Evolutionary conservation across 768 basidiomycete species (phyloP), one percentile per base, ranked within the genome.

Genomic region (Pisolithus microcarpus): DNA sequence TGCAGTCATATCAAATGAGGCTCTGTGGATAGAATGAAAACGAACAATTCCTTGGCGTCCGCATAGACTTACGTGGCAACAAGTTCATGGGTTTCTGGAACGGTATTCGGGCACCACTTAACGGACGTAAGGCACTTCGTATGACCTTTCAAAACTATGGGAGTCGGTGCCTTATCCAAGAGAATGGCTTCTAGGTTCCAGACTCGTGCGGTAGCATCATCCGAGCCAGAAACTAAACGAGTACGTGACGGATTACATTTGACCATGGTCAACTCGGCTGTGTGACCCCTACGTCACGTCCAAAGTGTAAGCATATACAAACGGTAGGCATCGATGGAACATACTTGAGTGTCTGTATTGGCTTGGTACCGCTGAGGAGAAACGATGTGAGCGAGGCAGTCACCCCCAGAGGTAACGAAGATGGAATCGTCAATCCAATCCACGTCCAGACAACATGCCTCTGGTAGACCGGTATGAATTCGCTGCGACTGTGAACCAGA

Each of bases 1-100:
- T 5, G 86, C 79, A 1, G 89, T 87, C 13, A 73, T 72, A 61
- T 95, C 92, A 60, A 91, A 91, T 5, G 89, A 89, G 9, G 84
- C 79, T 7, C 87, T 91, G 56, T 26, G 34, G 18, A 28, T 43
- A 49, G 26, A 23, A 43, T 45, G 18, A 56, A 56, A 30, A 19
- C 56, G 16, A 5, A 37, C 23, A 43, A 18, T 21, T 31, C 38
- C 31, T 18, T 30, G 21, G 46, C n/a, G 43, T n/a, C 13, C 9
- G 36, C n/a, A 44, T 30, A 47, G 23, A 69, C 80, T 62, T 60
- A 87, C 87, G 89, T 88, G 23, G 84, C 87, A 11, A 91, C 61
- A 6, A 87, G 62, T 48, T 86, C 82, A 58, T 82, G 77, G 8
- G 72, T 70, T 23, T 72, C 76, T 39, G 69, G 54, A n/a, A 70